phyloP scores from a whole-genome alignment of 805 yeast species.

The Wickerhamomyces tratensis region DNA sequence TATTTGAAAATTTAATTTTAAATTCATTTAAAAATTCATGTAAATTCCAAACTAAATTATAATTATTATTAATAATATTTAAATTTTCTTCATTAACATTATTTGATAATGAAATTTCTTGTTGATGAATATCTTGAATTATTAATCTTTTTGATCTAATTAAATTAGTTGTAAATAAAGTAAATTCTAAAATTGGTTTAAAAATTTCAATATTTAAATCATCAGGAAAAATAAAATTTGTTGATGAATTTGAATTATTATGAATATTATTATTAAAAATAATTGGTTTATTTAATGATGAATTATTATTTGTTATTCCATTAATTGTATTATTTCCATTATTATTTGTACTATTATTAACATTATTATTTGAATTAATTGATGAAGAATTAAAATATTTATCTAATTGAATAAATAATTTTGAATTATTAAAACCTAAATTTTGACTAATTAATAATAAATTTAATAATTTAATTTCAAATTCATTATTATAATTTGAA shows the following conservation, averaged over 20 bases:
- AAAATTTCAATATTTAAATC: conserved; percentile 15
- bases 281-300: conserved; percentile 4
- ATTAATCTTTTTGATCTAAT: conserved; percentile 8
- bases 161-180: conserved; percentile 11
- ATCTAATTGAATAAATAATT: conserved; percentile 35
- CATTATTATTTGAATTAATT: no score
- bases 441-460: conserved; percentile 39
- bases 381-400: conserved; percentile 16
- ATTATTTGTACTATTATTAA: no score
- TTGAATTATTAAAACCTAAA: conserved; percentile 34
- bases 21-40: conserved; percentile 28
- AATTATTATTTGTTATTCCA: conserved; percentile 1
- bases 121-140: neutral
- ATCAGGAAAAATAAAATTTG: conserved; percentile 11
- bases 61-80: conserved; percentile 18
- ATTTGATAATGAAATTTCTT: conserved; percentile 16
- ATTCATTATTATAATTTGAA: conserved; percentile 22
- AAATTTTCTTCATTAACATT: conserved; percentile 12
- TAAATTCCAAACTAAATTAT: conserved; percentile 31
- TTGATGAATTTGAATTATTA: neutral
- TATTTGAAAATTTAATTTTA: conserved; percentile 18
- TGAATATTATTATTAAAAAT: neutral
- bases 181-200: conserved; percentile 15
- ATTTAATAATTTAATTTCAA: conserved; percentile 34
- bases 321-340: no score